A percentile compares a stretch with the other conserved stretches of the same genome.
Evolutionary conservation across 2,329 filamentous ascomycete species (phyloP).

Genomic region (Diaporthe ilicicola): DNA sequence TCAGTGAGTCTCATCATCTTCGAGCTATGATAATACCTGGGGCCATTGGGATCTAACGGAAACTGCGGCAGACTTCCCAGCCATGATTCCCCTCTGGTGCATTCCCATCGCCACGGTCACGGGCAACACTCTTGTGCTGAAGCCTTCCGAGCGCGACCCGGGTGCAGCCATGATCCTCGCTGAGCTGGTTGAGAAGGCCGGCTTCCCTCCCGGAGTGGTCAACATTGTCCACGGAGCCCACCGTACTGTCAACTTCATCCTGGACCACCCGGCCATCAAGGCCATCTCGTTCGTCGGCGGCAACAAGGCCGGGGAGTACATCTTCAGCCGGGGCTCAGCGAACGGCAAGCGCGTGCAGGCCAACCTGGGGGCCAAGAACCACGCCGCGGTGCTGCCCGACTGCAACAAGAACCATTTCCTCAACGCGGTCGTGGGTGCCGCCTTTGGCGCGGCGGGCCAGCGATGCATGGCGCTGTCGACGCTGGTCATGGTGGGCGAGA

Average conservation of each 20-base stretch:
- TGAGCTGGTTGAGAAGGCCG: constrained; percentile 80
- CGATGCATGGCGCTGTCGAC: constrained; percentile 88
- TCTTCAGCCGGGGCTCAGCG: constrained; percentile 79
- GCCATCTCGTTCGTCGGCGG: constrained; percentile 86
- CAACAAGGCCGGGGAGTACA: constrained; percentile 91
- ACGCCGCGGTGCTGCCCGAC: constrained; percentile 84
- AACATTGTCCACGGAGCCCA: constrained; percentile 86
- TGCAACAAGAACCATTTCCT: constrained; percentile 91
- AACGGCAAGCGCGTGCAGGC: constrained; percentile 91
- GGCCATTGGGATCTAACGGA: neutral
- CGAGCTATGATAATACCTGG: constrained; percentile 24
- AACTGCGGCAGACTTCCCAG: constrained; percentile 74
- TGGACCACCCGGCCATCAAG: constrained; percentile 86
- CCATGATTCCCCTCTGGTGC: constrained; percentile 93
- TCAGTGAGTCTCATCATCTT: constrained; percentile 65
- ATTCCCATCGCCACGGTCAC: constrained; percentile 86
- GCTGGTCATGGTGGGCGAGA: constrained; percentile 84
- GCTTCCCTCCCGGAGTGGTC: constrained; percentile 82
- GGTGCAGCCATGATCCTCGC: constrained; percentile 87
- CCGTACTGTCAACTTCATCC: constrained; percentile 84
- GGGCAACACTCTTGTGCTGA: constrained; percentile 84
- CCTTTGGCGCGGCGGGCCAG: constrained; percentile 86
- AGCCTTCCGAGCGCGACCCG: constrained; percentile 87
- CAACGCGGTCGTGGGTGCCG: constrained; percentile 84
- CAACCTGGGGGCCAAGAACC: constrained; percentile 89